Conservation (phyloP, 1,139 yeast species). For the Hyphopichia burtonii region DNA sequence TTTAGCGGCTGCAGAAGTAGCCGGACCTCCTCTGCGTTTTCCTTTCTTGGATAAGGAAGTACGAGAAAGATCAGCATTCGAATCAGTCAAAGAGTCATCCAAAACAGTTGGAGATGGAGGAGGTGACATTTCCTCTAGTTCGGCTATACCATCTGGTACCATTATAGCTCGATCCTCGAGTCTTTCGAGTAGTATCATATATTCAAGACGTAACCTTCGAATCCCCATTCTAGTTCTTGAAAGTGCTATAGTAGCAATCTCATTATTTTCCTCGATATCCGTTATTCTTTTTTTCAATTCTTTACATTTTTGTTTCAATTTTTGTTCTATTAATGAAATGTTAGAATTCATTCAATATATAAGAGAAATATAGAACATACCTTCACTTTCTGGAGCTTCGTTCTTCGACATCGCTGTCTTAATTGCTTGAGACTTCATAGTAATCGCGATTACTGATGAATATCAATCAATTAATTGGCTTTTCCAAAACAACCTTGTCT, state of each 20-base stretch:
- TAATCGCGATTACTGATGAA: neutral
- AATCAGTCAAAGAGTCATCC: conserved; percentile 28
- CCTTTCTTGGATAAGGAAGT: conserved; percentile 22
- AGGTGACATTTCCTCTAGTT: conserved; percentile 41
- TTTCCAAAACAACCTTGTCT: too few species aligned
- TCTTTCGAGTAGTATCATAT: conserved; percentile 75
- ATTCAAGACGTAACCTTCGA: conserved; percentile 78
- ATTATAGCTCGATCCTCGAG: conserved; percentile 58
- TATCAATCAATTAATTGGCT: neutral
- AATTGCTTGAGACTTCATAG: conserved; percentile 6
- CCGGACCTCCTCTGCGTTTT: conserved; percentile 14
- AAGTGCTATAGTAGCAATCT: conserved; percentile 72
- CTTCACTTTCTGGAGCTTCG: conserved; percentile 41
- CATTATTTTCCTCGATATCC: conserved; percentile 80
- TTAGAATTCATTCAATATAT: conserved; percentile 7
- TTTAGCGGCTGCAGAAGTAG: conserved; percentile 6
- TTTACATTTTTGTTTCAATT: conserved; percentile 60
- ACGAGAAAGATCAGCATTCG: conserved; percentile 19
- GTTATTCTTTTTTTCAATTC: conserved; percentile 71
- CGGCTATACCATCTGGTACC: conserved; percentile 31
- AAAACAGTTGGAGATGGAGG: conserved; percentile 41
- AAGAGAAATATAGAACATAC: conserved; percentile 21
- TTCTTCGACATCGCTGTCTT: conserved; percentile 21
- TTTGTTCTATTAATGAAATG: conserved; percentile 27
- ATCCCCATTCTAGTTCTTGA: conserved; percentile 76